Percentiles rank a stretch among this genome's conserved stretches.
Evolutionary conservation across 2,329 filamentous ascomycete species (phyloP).

Genomic region (Arthrobotrys sinensis): DNA sequence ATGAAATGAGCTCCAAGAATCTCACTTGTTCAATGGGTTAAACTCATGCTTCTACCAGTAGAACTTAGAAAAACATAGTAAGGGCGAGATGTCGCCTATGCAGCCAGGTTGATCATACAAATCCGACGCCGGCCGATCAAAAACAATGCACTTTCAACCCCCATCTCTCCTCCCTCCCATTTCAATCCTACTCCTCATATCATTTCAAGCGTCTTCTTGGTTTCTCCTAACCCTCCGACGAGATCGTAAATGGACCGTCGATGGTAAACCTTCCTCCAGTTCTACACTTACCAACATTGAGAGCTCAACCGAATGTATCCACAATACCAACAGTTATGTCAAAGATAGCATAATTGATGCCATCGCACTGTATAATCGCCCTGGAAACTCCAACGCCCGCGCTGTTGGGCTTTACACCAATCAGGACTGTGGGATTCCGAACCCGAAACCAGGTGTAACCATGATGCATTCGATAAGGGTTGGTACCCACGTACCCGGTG

Average conservation of each 20-base stretch:
- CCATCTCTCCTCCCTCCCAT: background rate
- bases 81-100: too few species aligned
- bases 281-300: background rate
- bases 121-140: too few species aligned
- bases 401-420: background rate
- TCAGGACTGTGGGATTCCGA: background rate
- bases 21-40: too few species aligned
- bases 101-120: too few species aligned
- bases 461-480: background rate
- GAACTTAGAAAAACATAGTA: too few species aligned
- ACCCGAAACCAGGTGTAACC: background rate
- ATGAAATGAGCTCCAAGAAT: too few species aligned
- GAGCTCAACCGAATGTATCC: background rate
- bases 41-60: too few species aligned
- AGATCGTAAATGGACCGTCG: background rate
- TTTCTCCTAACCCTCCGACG: constrained; percentile 1
- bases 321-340: background rate
- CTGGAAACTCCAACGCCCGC: background rate
- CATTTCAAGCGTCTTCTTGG: background rate
- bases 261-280: background rate
- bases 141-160: background rate
- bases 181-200: background rate
- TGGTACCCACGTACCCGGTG: background rate
- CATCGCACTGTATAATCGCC: constrained; percentile 3
- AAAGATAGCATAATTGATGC: background rate